Evolutionary conservation across 2,329 filamentous ascomycete species (phyloP).

Genomic region (Stagonosporopsis vannaccii): DNA sequence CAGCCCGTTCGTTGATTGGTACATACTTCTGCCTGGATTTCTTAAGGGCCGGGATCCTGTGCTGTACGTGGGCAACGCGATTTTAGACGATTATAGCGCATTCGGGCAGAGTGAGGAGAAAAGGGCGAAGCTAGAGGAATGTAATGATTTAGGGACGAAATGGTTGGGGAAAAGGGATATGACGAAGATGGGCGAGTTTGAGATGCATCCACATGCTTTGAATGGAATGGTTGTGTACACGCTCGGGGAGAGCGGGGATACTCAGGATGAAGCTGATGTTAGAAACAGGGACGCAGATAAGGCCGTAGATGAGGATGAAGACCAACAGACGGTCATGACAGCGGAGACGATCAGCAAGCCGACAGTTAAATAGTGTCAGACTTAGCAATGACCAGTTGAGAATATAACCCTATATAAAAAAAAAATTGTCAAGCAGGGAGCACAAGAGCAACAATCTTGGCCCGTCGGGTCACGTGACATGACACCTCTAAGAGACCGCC

Average conservation of each 20-base stretch:
- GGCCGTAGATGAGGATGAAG: background rate
- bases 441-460: background rate
- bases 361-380: background rate
- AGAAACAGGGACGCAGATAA: background rate
- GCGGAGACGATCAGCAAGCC: background rate
- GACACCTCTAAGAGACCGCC: no score
- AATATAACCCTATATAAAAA: background rate
- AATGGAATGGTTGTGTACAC: slow-evolving; percentile 45
- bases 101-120: slow-evolving; percentile 38
- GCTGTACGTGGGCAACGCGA: slow-evolving; percentile 48
- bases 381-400: background rate
- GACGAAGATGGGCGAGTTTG: slow-evolving; percentile 36
- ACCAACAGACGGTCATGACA: background rate
- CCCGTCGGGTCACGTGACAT: background rate
- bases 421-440: background rate
- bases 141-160: slow-evolving; percentile 37
- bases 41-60: slow-evolving; percentile 38
- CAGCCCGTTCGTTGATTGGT: slow-evolving; percentile 49
- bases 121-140: slow-evolving; percentile 32
- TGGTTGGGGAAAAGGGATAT: slow-evolving; percentile 31
- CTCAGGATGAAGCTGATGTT: background rate
- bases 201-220: slow-evolving; percentile 40
- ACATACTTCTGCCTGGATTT: slow-evolving; percentile 42
- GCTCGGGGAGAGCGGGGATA: slow-evolving; percentile 1
- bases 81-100: slow-evolving; percentile 39